Conservation (phyloP, 2,329 filamentous ascomycete species). For the Verticillium klebahnii region DNA sequence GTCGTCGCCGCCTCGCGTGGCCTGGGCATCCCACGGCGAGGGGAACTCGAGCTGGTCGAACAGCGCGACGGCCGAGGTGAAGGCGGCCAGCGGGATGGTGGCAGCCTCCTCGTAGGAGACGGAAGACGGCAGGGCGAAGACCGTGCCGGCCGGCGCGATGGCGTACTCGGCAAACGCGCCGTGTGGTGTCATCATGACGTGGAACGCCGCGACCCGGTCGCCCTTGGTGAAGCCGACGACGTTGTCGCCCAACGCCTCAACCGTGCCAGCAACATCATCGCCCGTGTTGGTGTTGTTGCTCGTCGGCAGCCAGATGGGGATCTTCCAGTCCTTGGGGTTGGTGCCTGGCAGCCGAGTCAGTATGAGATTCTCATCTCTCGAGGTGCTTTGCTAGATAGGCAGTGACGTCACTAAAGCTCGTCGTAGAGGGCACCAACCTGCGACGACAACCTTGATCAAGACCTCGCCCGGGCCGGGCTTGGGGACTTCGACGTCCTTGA, state of each 20-base stretch:
- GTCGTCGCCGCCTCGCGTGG: neutral
- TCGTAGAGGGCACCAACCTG: constrained; percentile 1
- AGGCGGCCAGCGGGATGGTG: constrained; percentile 50
- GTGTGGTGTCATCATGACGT: constrained; percentile 43
- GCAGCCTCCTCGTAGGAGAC: constrained; percentile 52
- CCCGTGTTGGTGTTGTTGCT: constrained; percentile 15
- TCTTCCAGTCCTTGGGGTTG: constrained; percentile 24
- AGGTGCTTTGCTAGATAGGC: no score
- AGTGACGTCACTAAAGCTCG: neutral
- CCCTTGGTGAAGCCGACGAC: constrained; percentile 21
- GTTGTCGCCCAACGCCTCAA: constrained; percentile 14
- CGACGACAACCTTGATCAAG: constrained; percentile 16
- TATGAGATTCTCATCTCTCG: no score
- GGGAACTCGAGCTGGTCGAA: constrained; percentile 42
- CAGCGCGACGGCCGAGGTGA: constrained; percentile 48
- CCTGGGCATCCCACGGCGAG: constrained; percentile 38
- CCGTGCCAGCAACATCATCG: constrained; percentile 19
- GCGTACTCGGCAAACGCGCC: constrained; percentile 61
- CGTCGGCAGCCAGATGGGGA: constrained; percentile 4
- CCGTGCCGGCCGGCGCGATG: constrained; percentile 48
- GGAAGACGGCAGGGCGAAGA: constrained; percentile 47
- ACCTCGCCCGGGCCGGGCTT: constrained; percentile 15
- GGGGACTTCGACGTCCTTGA: constrained; percentile 10
- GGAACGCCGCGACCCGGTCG: constrained; percentile 43
- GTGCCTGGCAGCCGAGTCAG: constrained; percentile 10